phyloP scores from a whole-genome alignment of 805 yeast genomes.

The Candida tammaniensis region DNA sequence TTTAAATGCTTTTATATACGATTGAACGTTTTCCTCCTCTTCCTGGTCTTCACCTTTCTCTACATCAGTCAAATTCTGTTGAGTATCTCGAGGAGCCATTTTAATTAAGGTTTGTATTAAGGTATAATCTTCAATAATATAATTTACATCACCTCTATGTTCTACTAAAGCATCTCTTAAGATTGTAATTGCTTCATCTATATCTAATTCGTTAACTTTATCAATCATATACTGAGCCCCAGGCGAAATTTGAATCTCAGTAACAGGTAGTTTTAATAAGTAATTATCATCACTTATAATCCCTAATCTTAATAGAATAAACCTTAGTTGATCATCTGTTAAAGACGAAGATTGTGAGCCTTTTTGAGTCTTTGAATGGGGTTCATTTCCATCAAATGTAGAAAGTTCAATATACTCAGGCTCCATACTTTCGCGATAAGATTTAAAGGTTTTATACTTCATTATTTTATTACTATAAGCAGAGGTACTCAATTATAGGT shows the following conservation, averaged over 20 bases:
- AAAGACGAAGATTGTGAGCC: background rate
- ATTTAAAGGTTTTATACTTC: too few species aligned
- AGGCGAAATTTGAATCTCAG: constrained; percentile 12
- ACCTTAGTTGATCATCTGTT: constrained; percentile 10
- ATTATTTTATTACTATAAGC: too few species aligned
- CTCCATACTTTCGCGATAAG: background rate
- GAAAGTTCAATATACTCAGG: constrained; percentile 12
- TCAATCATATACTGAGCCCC: constrained; percentile 25
- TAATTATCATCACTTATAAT: constrained; percentile 21
- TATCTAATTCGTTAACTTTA: constrained; percentile 21
- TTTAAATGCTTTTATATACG: constrained; percentile 10
- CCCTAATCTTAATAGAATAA: constrained; percentile 21
- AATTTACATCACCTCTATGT: constrained; percentile 35
- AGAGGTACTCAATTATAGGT: too few species aligned
- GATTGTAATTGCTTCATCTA: constrained; percentile 26
- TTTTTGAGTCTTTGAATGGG: background rate
- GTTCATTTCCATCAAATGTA: background rate
- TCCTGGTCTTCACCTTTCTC: background rate
- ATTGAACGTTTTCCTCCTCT: constrained; percentile 8
- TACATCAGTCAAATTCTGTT: background rate
- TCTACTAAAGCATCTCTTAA: constrained; percentile 35
- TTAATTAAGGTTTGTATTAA: constrained; percentile 21
- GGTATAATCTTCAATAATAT: constrained; percentile 31
- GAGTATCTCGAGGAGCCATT: constrained; percentile 1
- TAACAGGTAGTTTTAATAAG: constrained; percentile 4